A percentile compares a stretch with the other conserved stretches of the same genome.
phyloP scores from a whole-genome alignment of 805 yeast species.

The Suhomyces kilbournensis region DNA sequence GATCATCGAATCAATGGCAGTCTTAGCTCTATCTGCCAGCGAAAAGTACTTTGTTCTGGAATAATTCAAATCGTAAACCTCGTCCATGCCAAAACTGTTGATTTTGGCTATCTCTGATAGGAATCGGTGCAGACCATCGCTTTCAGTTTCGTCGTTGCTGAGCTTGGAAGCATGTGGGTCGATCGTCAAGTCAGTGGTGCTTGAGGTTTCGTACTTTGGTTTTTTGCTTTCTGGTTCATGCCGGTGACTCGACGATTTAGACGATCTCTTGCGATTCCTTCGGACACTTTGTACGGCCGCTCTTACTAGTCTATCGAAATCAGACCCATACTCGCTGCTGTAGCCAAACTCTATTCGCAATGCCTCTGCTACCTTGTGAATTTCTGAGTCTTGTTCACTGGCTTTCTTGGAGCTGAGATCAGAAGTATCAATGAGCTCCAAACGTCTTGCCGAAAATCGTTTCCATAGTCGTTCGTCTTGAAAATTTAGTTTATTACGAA shows the following conservation, averaged over 20 bases:
- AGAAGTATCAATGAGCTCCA: conserved; percentile 81
- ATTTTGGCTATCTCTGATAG: conserved; percentile 35
- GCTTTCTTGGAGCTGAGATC: conserved; percentile 71
- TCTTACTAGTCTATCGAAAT: conserved; percentile 85
- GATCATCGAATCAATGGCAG: conserved; percentile 47
- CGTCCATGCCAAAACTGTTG: conserved; percentile 33
- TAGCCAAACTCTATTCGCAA: conserved; percentile 77
- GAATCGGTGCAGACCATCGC: conserved; percentile 13
- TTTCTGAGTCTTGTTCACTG: conserved; percentile 85
- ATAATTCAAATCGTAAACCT: conserved; percentile 32
- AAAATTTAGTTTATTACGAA: conserved; percentile 65
- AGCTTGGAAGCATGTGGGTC: conserved; percentile 1
- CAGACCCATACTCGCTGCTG: conserved; percentile 53
- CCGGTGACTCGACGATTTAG: conserved; percentile 24
- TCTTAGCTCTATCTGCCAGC: conserved; percentile 38
- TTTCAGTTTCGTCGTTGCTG: conserved; percentile 3
- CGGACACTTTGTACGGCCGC: conserved; percentile 94
- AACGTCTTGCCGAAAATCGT: conserved; percentile 81
- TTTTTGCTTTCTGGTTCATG: conserved; percentile 5
- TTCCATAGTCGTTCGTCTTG: conserved; percentile 85
- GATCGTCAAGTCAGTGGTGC: not conserved
- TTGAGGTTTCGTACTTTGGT: not conserved
- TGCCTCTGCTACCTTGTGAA: conserved; percentile 71
- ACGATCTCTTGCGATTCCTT: conserved; percentile 74
- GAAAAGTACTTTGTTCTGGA: conserved; percentile 27